A percentile compares a stretch with the other conserved stretches of the same genome.
These are phyloP conservation scores for Aschersonia sp. DNA, from an alignment of 2,329 filamentous ascomycete genomes.

Conservation along the genomic window DNA sequence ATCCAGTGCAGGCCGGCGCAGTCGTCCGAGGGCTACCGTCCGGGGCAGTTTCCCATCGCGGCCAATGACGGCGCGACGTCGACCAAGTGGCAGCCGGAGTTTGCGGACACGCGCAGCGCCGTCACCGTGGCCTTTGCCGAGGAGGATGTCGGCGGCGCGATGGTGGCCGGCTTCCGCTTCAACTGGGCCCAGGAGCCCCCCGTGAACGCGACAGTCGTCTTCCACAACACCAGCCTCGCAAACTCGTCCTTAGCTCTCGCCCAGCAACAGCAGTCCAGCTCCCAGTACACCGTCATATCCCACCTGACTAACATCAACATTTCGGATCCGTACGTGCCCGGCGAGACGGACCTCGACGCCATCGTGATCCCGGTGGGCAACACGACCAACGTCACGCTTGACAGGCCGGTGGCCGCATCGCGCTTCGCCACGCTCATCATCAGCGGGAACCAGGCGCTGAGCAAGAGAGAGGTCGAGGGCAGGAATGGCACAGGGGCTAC, in stretches of 20 bases:
- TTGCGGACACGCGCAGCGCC: conserved; percentile 5
- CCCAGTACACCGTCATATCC: conserved; percentile 3
- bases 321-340: conserved; percentile 5
- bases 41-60: conserved; percentile 49
- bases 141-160: conserved; percentile 3
- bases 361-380: conserved; percentile 7
- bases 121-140: conserved; percentile 6
- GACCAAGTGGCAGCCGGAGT: conserved; percentile 10
- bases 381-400: conserved; percentile 7
- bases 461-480: conserved; percentile 1
- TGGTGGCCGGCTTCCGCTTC: conserved; percentile 6
- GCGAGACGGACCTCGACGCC: conserved; percentile 1
- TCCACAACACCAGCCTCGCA: conserved; percentile 5
- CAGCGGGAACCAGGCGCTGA: conserved; percentile 7
- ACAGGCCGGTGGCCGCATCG: conserved; percentile 2
- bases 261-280: background rate
- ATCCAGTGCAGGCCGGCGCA: conserved; percentile 45
- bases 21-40: conserved; percentile 31
- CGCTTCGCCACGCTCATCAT: conserved; percentile 9
- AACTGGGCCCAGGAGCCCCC: conserved; percentile 10
- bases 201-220: conserved; percentile 8
- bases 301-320: conserved; percentile 3
- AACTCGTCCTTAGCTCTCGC: background rate
- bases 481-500: conserved; percentile 8
- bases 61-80: conserved; percentile 8